Evolutionary conservation across 208 protist species (phyloP).

Genomic region (Naegleria lovaniensis): DNA sequence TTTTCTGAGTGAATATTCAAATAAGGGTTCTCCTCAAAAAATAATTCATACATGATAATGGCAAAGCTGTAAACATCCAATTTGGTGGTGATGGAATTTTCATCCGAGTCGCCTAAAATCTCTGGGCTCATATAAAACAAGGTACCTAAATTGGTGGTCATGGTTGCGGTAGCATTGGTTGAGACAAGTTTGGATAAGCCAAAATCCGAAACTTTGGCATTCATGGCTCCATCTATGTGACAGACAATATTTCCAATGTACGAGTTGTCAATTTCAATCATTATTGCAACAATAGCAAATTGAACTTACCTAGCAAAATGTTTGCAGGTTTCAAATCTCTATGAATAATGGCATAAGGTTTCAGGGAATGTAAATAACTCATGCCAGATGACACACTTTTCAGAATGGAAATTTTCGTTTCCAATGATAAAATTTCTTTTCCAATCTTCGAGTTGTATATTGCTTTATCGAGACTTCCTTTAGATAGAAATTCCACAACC

Average conservation of each 20-base stretch:
- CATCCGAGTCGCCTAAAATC: background rate
- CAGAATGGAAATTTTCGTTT: background rate
- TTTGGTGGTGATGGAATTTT: background rate
- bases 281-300: too few species aligned
- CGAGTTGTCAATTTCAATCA: too few species aligned
- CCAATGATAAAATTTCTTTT: background rate
- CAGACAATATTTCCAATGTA: too few species aligned
- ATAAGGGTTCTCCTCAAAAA: background rate
- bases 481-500: background rate
- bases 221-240: too few species aligned
- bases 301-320: constrained; percentile 38
- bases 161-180: background rate
- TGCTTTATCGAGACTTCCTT: background rate
- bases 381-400: background rate
- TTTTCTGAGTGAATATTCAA: background rate
- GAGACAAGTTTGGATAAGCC: background rate
- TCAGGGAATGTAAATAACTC: constrained; percentile 24
- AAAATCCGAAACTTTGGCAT: background rate
- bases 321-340: constrained; percentile 32
- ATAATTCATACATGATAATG: background rate
- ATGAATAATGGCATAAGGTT: constrained; percentile 18
- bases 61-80: background rate
- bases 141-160: background rate
- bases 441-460: background rate
- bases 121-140: background rate